Conservation (phyloP, 345 rosid genomes). For the Eutrema yunnanense region DNA sequence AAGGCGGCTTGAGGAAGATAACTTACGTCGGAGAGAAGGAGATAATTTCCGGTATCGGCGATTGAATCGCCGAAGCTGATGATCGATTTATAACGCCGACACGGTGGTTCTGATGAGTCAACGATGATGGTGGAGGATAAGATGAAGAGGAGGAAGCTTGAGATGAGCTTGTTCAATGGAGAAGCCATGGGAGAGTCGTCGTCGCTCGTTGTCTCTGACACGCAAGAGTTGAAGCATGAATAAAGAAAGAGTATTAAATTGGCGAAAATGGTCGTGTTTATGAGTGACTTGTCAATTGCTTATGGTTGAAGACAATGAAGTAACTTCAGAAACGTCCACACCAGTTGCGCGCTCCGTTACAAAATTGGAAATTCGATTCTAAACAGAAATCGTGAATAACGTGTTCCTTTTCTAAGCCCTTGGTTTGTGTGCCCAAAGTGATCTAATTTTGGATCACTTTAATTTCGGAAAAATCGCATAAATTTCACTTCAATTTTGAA, state of each 20-base stretch:
- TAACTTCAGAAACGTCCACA: not conserved
- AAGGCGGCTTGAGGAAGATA: slow-evolving; percentile 17
- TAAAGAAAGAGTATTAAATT: not conserved
- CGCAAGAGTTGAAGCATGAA: not conserved
- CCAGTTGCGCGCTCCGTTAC: slow-evolving; percentile 4
- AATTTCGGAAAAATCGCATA: no score
- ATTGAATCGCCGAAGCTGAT: slow-evolving; percentile 60
- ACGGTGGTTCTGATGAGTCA: not conserved
- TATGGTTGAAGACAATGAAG: slow-evolving; percentile 1
- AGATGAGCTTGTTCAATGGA: not conserved
- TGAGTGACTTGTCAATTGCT: not conserved
- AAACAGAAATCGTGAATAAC: not conserved
- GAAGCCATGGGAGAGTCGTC: slow-evolving; percentile 16
- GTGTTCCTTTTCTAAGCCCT: not conserved
- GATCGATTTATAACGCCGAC: slow-evolving; percentile 24
- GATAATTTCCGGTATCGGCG: slow-evolving; percentile 44
- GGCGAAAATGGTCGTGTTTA: not conserved
- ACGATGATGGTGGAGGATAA: not conserved
- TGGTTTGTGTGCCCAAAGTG: not conserved
- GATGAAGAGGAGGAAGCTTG: slow-evolving; percentile 3
- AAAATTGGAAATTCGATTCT: not conserved
- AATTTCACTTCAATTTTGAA: no score
- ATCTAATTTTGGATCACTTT: not conserved
- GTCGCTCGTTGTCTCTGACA: not conserved
- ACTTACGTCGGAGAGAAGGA: slow-evolving; percentile 5